A percentile compares a stretch with the other conserved stretches of the same genome.
Evolutionary conservation across 2,329 filamentous ascomycete genomes (phyloP).

Genomic region (Parascedosporium putredinis): DNA sequence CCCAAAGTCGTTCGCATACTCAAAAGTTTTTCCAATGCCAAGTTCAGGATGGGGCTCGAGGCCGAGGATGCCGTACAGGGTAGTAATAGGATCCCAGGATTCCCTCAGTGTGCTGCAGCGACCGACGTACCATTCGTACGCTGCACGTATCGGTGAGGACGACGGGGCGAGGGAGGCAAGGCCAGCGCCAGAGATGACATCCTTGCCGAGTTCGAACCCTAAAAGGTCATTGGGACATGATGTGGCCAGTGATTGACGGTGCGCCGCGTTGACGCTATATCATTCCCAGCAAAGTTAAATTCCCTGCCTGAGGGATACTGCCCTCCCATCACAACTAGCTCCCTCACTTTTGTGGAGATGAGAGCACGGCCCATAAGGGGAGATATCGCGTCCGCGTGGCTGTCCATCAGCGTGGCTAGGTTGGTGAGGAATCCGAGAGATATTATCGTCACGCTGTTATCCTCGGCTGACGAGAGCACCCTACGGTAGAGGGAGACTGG

Average conservation of each 20-base stretch:
- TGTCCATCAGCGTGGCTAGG: constrained; percentile 35
- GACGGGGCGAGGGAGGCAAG: constrained; percentile 22
- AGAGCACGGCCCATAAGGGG: constrained; percentile 28
- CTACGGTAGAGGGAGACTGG: constrained; percentile 35
- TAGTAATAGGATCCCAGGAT: constrained; percentile 32
- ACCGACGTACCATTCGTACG: constrained; percentile 27
- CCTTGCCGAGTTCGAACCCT: constrained; percentile 31
- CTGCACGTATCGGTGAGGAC: constrained; percentile 24
- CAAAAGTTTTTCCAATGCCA: neutral
- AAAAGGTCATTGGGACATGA: constrained; percentile 26
- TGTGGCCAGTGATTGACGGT: constrained; percentile 33
- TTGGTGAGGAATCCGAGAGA: constrained; percentile 36
- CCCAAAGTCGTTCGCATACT: neutral
- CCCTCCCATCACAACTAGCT: constrained; percentile 44
- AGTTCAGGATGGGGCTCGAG: constrained; percentile 16
- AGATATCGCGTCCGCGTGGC: constrained; percentile 29
- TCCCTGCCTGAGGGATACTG: constrained; percentile 34
- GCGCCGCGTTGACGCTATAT: constrained; percentile 26
- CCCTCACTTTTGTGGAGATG: constrained; percentile 30
- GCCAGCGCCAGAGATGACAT: constrained; percentile 27
- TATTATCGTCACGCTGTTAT: constrained; percentile 32
- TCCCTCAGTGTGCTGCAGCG: constrained; percentile 21
- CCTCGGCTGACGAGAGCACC: constrained; percentile 25
- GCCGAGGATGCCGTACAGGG: constrained; percentile 28
- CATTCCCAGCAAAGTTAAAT: constrained; percentile 37